Percentiles rank a stretch among this genome's conserved stretches.
Evolutionary conservation across 257 asterid genomes (phyloP).

Genomic region (Anisodus tanguticus): DNA sequence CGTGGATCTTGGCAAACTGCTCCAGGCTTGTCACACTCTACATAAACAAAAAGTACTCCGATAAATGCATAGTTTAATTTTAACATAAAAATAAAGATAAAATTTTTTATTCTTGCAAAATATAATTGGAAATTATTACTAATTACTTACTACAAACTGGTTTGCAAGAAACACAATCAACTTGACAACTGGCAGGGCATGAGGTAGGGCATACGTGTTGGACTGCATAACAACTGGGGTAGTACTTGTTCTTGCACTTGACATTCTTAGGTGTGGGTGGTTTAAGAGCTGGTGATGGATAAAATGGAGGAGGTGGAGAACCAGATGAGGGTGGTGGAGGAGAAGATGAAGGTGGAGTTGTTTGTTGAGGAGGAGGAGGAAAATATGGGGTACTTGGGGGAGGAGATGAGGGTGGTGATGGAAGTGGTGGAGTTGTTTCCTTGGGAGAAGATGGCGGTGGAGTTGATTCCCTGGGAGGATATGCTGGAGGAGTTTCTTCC

Average conservation of each 20-base stretch:
- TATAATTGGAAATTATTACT: not conserved
- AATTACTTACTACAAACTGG: slow-evolving; percentile 17
- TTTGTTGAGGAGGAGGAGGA: too few species aligned
- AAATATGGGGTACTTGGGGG: not conserved
- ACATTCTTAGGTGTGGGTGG: not conserved
- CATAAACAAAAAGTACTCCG: not conserved
- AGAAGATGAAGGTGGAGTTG: not conserved
- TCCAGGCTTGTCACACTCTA: slow-evolving; percentile 30
- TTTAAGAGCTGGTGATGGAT: not conserved
- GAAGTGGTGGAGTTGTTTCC: not conserved
- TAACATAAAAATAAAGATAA: not conserved
- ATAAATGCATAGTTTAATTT: not conserved
- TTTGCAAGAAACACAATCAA: slow-evolving; percentile 21
- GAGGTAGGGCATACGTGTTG: slow-evolving; percentile 14
- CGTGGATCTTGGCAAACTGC: slow-evolving; percentile 30
- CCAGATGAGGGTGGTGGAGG: not conserved
- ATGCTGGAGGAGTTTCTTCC: not conserved
- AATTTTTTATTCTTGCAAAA: not conserved
- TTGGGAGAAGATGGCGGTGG: not conserved
- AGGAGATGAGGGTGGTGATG: not conserved
- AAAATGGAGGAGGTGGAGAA: not conserved
- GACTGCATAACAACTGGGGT: slow-evolving; percentile 13
- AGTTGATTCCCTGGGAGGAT: not conserved
- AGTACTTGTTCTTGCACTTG: slow-evolving; percentile 28
- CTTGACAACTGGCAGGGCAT: slow-evolving; percentile 14